Conservation (phyloP, 805 yeast species). For the Wickerhamiella galacta region DNA sequence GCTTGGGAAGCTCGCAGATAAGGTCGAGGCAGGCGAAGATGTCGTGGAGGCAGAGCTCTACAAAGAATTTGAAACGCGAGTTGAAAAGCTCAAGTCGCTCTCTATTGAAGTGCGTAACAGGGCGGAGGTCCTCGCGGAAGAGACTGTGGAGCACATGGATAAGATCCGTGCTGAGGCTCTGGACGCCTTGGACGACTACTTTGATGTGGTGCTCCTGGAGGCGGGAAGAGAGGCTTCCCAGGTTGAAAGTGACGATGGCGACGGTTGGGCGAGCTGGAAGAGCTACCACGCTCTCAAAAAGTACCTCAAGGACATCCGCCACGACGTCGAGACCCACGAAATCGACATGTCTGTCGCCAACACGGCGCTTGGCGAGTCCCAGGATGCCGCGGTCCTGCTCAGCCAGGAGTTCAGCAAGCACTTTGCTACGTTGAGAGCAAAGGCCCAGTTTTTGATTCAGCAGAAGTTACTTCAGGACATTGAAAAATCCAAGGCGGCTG, state of each 20-base stretch:
- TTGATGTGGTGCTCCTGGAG: conserved; percentile 15
- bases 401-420: conserved; percentile 13
- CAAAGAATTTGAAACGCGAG: conserved; percentile 11
- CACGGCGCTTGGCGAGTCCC: conserved; percentile 15
- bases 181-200: conserved; percentile 17
- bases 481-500: not conserved
- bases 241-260: conserved; percentile 27
- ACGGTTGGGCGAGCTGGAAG: conserved; percentile 20
- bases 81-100: conserved; percentile 10
- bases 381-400: conserved; percentile 14
- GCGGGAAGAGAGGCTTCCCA: conserved; percentile 12
- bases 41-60: conserved; percentile 11
- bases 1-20: conserved; percentile 8
- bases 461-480: conserved; percentile 4
- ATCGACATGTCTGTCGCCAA: conserved; percentile 13
- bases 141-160: conserved; percentile 9
- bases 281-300: conserved; percentile 13
- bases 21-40: conserved; percentile 12
- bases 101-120: conserved; percentile 14
- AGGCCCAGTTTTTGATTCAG: conserved; percentile 15
- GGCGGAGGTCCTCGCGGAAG: conserved; percentile 16
- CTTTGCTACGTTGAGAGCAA: conserved; percentile 11
- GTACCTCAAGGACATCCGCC: conserved; percentile 9
- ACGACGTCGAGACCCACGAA: conserved; percentile 10
- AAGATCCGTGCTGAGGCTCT: conserved; percentile 15